phyloP scores from a whole-genome alignment of 257 asterid genomes.

The Oldenlandia corymbosa region DNA sequence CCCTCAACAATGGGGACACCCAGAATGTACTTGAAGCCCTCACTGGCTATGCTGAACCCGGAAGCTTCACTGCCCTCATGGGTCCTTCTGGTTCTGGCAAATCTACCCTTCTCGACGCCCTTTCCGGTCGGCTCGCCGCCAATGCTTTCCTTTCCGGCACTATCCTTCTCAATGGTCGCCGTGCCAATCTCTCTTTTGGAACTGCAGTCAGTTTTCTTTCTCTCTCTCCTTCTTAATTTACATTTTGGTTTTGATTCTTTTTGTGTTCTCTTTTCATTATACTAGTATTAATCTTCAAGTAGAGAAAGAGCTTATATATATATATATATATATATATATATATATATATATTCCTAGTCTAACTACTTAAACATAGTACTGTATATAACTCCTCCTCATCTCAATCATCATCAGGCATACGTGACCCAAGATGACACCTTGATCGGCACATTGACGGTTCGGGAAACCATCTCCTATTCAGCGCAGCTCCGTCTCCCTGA shows the following conservation, averaged over 20 bases:
- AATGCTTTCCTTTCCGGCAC: slow-evolving; percentile 83
- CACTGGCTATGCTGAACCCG: slow-evolving; percentile 89
- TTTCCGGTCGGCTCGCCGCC: slow-evolving; percentile 83
- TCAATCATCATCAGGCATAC: slow-evolving; percentile 48
- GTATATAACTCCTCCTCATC: background rate
- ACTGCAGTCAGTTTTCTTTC: slow-evolving; percentile 56
- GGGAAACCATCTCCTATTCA: slow-evolving; percentile 79
- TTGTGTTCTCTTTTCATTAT: background rate
- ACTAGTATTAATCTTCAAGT: too few relatives aligned
- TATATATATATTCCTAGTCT: background rate
- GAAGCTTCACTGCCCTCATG: slow-evolving; percentile 89
- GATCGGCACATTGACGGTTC: slow-evolving; percentile 89
- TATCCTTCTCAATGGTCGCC: slow-evolving; percentile 80
- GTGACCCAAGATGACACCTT: slow-evolving; percentile 95
- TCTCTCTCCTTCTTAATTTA: background rate
- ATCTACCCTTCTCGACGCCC: slow-evolving; percentile 84
- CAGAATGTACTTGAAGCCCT: slow-evolving; percentile 76
- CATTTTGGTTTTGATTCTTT: too few relatives aligned
- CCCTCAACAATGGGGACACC: slow-evolving; percentile 64
- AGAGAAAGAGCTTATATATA: too few relatives aligned
- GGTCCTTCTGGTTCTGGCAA: slow-evolving; percentile 99
- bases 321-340: too few relatives aligned
- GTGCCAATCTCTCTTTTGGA: slow-evolving; percentile 82
- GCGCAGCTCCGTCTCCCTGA: slow-evolving; percentile 84
- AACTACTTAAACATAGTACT: too few relatives aligned